Conservation (phyloP, 2,329 filamentous ascomycete species). For the Nectriaceae sp. region DNA sequence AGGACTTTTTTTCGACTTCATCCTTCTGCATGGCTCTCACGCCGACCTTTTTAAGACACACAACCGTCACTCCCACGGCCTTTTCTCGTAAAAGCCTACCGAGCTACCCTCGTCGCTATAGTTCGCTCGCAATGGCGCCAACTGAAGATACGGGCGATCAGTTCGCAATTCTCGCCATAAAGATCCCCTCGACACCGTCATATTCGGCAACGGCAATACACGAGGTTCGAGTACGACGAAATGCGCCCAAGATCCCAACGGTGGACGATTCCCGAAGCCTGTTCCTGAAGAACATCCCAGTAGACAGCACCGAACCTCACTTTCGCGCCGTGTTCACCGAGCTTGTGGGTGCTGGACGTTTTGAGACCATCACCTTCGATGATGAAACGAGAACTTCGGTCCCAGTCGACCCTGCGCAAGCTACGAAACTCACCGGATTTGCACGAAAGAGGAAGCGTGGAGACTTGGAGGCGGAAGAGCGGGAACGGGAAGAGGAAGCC, state of each 20-base stretch:
- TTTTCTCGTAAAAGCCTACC: no score
- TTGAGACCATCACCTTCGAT: constrained; percentile 79
- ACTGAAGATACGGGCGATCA: constrained; percentile 43
- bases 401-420: constrained; percentile 52
- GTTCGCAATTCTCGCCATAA: constrained; percentile 70
- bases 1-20: constrained; percentile 25
- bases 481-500: constrained; percentile 57
- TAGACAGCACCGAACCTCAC: constrained; percentile 77
- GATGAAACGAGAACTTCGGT: constrained; percentile 49
- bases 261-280: constrained; percentile 75
- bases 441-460: constrained; percentile 44
- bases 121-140: constrained; percentile 31
- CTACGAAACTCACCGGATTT: constrained; percentile 36
- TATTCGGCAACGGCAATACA: constrained; percentile 68
- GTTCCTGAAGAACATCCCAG: constrained; percentile 87
- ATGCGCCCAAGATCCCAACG: constrained; percentile 77
- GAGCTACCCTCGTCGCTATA: no score
- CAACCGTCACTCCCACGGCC: no score
- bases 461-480: constrained; percentile 57
- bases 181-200: constrained; percentile 63
- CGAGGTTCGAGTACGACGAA: constrained; percentile 83
- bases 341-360: constrained; percentile 74
- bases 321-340: constrained; percentile 74
- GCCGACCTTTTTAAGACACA: no score
- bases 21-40: no score